Evolutionary conservation across 1,139 yeast genomes (phyloP).

Genomic region (Scheffersomyces parashehatae): DNA sequence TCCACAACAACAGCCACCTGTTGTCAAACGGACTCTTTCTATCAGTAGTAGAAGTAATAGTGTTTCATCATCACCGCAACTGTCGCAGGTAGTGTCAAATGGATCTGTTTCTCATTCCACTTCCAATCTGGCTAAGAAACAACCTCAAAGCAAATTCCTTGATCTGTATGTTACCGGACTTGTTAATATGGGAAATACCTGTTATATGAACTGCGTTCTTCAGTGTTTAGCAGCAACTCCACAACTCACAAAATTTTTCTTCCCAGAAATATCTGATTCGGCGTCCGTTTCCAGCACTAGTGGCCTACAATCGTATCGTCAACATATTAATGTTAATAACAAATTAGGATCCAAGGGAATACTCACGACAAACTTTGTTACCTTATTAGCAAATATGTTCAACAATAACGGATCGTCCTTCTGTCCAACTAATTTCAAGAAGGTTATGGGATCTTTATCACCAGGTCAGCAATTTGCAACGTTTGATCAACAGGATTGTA

Average conservation of each 20-base stretch:
- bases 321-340: conserved; percentile 74
- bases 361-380: conserved; percentile 72
- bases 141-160: conserved; percentile 23
- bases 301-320: conserved; percentile 50
- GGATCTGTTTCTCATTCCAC: background rate
- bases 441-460: conserved; percentile 67
- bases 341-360: conserved; percentile 83
- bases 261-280: conserved; percentile 22
- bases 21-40: background rate
- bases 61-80: background rate
- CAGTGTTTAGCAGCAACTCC: conserved; percentile 69
- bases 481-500: conserved; percentile 91
- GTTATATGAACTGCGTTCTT: conserved; percentile 89
- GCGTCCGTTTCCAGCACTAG: conserved; percentile 13
- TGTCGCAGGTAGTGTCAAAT: background rate
- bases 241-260: conserved; percentile 43
- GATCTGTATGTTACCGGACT: conserved; percentile 57
- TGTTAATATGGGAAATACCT: conserved; percentile 83
- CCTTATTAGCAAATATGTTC: conserved; percentile 60
- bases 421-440: conserved; percentile 60
- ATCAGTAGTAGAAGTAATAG: background rate
- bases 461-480: conserved; percentile 63
- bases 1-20: background rate
- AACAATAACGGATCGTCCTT: conserved; percentile 48
- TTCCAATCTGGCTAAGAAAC: background rate